Evolutionary conservation across 805 yeast species (phyloP), one percentile per base, ranked within the genome.

Genomic region (Aciculoconidium aculeatum): DNA sequence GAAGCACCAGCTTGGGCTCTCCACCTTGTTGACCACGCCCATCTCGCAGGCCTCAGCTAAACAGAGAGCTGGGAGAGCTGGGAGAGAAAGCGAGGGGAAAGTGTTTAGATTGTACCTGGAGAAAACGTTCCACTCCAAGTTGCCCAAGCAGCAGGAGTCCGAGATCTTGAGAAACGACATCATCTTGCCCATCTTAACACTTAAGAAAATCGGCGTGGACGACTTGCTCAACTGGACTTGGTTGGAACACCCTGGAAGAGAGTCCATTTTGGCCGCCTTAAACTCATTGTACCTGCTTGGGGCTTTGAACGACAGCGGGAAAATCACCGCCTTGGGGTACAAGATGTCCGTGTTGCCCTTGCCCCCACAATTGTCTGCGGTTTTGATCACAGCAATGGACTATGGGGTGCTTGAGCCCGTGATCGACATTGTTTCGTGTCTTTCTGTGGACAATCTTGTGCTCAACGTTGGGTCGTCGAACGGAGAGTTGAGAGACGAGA

Each of bases 31-130:
- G 29, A 88, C 96, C 0, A 86, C 92, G 1, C 92, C 98, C 1
- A 79, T 92, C 13, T 87, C 97, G 0, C 85, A 82, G 47, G 94
- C 97, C 0, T 82, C 95, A 21, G 98, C 97, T 0, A 74, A 83
- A 19, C 99, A 92, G 61, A 67, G 99, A 57, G 77, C 88, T 25
- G 99, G 99, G 53, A 83, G 99, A 68, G 97, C 99, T n/a, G 99
- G 99, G 38, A 85, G 99, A 75, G 97, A 92, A 58, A 75, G 81
- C 17, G 45, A 51, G 8, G 99, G 99, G 23, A 90, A 90, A 53
- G 84, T 92, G 24, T 92, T 68, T 56, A 61, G 97, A 35, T 58
- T 92, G 20, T 92, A 80, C 53, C 77, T 83, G 27, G 97, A 90
- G 44, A 51, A 60, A 1, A 80, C 83, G 34, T 90, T 73, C 44